phyloP scores from a whole-genome alignment of 2,329 filamentous ascomycete species.

The Orbilia ellipsospora region DNA sequence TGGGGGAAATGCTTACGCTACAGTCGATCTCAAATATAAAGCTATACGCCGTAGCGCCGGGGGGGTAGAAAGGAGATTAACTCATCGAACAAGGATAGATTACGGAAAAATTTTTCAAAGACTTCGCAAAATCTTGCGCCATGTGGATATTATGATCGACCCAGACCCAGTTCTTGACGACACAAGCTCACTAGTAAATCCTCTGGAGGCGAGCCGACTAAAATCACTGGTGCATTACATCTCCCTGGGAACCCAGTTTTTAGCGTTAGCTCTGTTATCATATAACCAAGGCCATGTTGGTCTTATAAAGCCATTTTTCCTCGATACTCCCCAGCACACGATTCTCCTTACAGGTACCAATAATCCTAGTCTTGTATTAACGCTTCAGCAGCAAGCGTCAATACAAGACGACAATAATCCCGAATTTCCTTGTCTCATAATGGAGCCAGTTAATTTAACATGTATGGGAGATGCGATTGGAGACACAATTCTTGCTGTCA shows the following conservation, averaged over 20 bases:
- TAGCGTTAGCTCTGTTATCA: slow-evolving; percentile 17
- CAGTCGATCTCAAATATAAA: too few species aligned
- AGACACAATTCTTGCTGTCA: slow-evolving; percentile 8
- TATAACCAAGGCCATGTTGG: slow-evolving; percentile 26
- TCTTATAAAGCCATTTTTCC: slow-evolving; percentile 21
- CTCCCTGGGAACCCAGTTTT: slow-evolving; percentile 13
- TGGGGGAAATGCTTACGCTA: too few species aligned
- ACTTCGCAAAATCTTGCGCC: too few species aligned
- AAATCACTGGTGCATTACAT: slow-evolving; percentile 4
- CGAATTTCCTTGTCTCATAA: not conserved
- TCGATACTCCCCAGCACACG: slow-evolving; percentile 23
- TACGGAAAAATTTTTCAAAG: too few species aligned
- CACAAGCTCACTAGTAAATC: too few species aligned
- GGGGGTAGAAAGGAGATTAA: too few species aligned
- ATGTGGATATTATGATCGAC: not conserved
- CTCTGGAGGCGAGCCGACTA: too few species aligned
- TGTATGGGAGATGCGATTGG: slow-evolving; percentile 33
- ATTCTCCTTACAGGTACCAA: slow-evolving; percentile 5
- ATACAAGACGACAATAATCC: too few species aligned
- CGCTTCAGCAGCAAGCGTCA: not conserved
- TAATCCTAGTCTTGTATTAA: too few species aligned
- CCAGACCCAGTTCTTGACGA: too few species aligned
- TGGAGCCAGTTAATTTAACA: slow-evolving; percentile 12
- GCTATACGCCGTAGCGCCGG: too few species aligned
- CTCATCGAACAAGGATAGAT: too few species aligned